Evolutionary conservation across 345 rosid genomes (phyloP).

Genomic region (Citropsis articulata): DNA sequence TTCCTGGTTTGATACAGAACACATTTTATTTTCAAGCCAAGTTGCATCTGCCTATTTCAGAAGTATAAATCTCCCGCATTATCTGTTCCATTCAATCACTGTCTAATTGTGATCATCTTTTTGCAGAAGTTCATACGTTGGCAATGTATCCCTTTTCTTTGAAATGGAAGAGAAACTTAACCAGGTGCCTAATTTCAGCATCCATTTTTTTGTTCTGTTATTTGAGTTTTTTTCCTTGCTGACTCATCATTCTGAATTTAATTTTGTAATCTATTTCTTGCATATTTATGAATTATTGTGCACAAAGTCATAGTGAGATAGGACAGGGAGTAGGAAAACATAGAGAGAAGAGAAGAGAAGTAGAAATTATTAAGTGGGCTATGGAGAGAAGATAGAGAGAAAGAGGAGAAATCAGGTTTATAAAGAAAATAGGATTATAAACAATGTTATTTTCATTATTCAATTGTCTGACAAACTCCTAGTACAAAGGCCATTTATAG

Average conservation of each 20-base stretch:
- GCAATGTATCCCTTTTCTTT: constrained; percentile 61
- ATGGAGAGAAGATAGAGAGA: background rate
- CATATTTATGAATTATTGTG: background rate
- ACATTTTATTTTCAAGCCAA: background rate
- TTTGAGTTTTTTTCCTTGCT: background rate
- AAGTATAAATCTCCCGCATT: background rate
- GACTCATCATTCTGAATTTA: background rate
- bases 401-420: background rate
- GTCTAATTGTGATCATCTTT: background rate
- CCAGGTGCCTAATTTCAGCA: constrained; percentile 40
- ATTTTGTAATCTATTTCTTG: constrained; percentile 1
- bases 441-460: background rate
- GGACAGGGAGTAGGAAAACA: background rate
- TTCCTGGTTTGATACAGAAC: background rate
- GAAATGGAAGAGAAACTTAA: constrained; percentile 74
- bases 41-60: background rate
- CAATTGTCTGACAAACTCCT: background rate
- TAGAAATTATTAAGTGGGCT: background rate
- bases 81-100: background rate
- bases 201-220: constrained; percentile 8
- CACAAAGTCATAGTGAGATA: background rate
- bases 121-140: constrained; percentile 82
- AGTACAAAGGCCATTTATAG: background rate
- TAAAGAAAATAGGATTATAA: background rate
- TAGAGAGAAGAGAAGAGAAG: background rate